These are phyloP conservation scores for Solanum hybrid DNA, from an alignment of 305 asterid species.

Conservation along the genomic window DNA sequence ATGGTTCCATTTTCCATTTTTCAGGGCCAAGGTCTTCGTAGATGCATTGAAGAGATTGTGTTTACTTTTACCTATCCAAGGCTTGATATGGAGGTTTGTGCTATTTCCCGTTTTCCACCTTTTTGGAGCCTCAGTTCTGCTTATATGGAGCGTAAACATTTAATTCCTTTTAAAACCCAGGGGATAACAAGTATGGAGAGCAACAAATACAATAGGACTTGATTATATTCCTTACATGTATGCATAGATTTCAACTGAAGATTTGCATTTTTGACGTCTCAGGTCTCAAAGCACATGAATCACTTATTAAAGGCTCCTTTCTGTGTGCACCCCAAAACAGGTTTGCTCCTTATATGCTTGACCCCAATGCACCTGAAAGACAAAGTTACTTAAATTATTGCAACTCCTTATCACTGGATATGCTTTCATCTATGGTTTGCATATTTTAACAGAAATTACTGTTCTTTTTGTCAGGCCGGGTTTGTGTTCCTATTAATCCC, in stretches of 20 bases:
- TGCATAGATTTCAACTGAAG: not conserved
- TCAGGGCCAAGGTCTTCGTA: conserved; percentile 59
- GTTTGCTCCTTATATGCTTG: conserved; percentile 18
- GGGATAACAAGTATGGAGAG: not conserved
- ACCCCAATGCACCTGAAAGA: not conserved
- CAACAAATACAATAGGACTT: not conserved
- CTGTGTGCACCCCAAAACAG: conserved; percentile 95
- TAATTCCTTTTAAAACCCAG: conserved; percentile 4
- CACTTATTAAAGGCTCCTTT: conserved; percentile 96
- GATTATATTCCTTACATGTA: not conserved
- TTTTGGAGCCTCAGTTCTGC: not conserved
- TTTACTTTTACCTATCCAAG: conserved; percentile 83
- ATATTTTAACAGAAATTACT: not conserved
- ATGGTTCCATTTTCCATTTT: conserved; percentile 6
- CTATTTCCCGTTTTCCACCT: not conserved
- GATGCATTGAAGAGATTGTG: conserved; percentile 79
- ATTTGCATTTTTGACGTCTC: conserved; percentile 3
- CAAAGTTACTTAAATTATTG: not conserved
- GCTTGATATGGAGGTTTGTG: conserved; percentile 82
- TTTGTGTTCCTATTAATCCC: conserved; percentile 90
- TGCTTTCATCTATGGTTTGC: not conserved
- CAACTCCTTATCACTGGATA: conserved; percentile 4
- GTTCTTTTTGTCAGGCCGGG: conserved; percentile 50
- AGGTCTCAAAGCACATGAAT: conserved; percentile 91
- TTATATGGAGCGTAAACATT: not conserved